Conservation (phyloP, 257 asterid species). For the Nicotiana noctiflora region DNA sequence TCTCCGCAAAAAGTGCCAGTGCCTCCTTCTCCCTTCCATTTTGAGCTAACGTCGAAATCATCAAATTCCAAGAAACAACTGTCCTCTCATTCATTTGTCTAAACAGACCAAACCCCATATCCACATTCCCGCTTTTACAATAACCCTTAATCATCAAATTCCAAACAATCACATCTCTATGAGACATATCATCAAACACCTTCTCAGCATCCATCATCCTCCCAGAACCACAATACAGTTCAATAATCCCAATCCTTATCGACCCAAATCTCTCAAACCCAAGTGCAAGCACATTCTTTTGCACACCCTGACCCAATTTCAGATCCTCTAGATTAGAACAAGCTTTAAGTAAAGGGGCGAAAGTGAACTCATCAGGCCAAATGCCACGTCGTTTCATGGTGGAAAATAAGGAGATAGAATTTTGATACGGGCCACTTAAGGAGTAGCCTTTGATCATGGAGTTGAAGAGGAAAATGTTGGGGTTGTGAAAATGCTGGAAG, state of each 20-base stretch:
- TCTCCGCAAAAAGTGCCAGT: conserved; percentile 25
- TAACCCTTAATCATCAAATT: conserved; percentile 44
- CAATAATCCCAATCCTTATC: conserved; percentile 30
- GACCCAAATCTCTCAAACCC: conserved; percentile 32
- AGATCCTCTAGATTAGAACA: conserved; percentile 24
- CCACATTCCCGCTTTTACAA: conserved; percentile 24
- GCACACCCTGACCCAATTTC: conserved; percentile 26
- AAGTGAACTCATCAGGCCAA: conserved; percentile 37
- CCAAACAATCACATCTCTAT: conserved; percentile 38
- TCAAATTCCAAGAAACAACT: conserved; percentile 38
- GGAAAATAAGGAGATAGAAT: conserved; percentile 20
- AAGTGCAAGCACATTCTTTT: conserved; percentile 25
- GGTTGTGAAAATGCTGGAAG: conserved; percentile 26
- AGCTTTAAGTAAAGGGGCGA: conserved; percentile 37
- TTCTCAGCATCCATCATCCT: conserved; percentile 26
- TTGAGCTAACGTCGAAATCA: conserved; percentile 30
- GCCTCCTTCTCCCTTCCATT: conserved; percentile 32
- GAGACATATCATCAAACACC: conserved; percentile 37
- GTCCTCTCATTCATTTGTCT: conserved; percentile 36
- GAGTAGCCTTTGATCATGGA: conserved; percentile 38
- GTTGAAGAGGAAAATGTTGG: conserved; percentile 38
- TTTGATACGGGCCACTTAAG: conserved; percentile 23
- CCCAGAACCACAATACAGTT: conserved; percentile 21
- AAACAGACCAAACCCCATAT: conserved; percentile 24
- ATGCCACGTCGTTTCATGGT: conserved; percentile 31